A percentile compares a stretch with the other conserved stretches of the same genome.
These are phyloP conservation scores for Phytophthora nicotianae DNA, from an alignment of 352 stramenopile genomes.

Conservation along the genomic window DNA sequence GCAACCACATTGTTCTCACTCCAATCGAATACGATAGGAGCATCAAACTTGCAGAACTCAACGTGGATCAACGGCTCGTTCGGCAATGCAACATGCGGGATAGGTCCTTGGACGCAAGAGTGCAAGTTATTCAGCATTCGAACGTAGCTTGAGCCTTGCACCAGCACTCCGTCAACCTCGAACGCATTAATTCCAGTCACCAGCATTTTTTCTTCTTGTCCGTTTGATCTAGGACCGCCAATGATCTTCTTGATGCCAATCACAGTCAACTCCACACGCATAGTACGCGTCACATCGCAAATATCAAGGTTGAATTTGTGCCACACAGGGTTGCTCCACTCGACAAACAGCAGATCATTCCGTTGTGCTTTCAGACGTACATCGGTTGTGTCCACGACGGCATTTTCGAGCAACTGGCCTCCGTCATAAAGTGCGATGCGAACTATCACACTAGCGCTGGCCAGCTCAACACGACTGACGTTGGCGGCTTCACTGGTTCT, in stretches of 20 bases:
- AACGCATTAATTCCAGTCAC: slow-evolving; percentile 82
- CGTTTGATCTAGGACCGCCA: slow-evolving; percentile 24
- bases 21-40: slow-evolving; percentile 75
- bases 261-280: slow-evolving; percentile 74
- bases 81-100: slow-evolving; percentile 67
- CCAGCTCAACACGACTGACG: slow-evolving; percentile 46
- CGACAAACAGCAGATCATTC: slow-evolving; percentile 66
- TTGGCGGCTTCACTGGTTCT: slow-evolving; percentile 64
- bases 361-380: slow-evolving; percentile 67
- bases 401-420: slow-evolving; percentile 63
- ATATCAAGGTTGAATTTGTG: slow-evolving; percentile 80
- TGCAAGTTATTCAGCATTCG: slow-evolving; percentile 81
- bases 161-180: slow-evolving; percentile 67
- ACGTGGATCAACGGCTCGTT: slow-evolving; percentile 71
- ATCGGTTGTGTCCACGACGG: slow-evolving; percentile 62
- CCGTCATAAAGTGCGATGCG: slow-evolving; percentile 77
- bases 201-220: slow-evolving; percentile 66
- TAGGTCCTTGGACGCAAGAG: slow-evolving; percentile 59
- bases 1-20: slow-evolving; percentile 24
- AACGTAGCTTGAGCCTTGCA: slow-evolving; percentile 63
- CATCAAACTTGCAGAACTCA: slow-evolving; percentile 60
- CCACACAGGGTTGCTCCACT: slow-evolving; percentile 76
- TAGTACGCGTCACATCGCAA: slow-evolving; percentile 68
- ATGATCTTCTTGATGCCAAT: slow-evolving; percentile 68
- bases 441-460: slow-evolving; percentile 71